Evolutionary conservation across 2,329 filamentous ascomycete species (phyloP), one percentile per base, ranked within the genome.

Genomic region (Metarhizium rileyi): DNA sequence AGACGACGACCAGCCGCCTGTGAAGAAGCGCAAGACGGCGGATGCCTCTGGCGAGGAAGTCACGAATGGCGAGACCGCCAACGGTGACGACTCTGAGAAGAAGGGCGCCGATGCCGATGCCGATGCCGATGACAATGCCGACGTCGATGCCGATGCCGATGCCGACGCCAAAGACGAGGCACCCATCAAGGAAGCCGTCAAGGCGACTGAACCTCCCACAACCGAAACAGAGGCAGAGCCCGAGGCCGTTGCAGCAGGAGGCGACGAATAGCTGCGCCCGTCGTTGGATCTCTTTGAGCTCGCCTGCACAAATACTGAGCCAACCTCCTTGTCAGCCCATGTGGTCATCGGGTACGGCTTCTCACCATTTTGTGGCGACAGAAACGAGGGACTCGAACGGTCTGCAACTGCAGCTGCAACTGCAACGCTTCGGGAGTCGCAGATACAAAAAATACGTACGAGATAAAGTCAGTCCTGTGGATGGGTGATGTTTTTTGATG

Each of bases 11-110:
- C 66, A 68, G 48, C 73, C 71, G 45, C 74, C 74, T 35, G 70
- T 69, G 50, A 77, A 77, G 68, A 76, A 75, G 66, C 69, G 68
- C 57, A 77, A 75, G 70, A 74, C 71, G 25, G 63, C 57, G 50
- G 58, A 64, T 23, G 62, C 61, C 25, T 57, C 61, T 22, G 60
- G 53, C 20, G 60, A 61, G 44, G 60, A 59, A 41, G 60, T 56
- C 14, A 52, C 60, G 42, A 66, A 68, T 54, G 66, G 66, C 52
- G 59, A 68, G 16, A 67, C 59, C n/a, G 61, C 59, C 22, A 63
- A 59, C 20, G 64, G 62, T 1, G 62, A 58, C 4, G 67, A 66
- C 0, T 45, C 44, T 2, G 18, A 45, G 12, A 33, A 50, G 33
- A 66, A 66, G 1, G 66, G 67, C 12, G 63, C 63, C 2, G 65